phyloP scores from a whole-genome alignment of 768 basidiomycete genomes.

The Tricholomella constricta region DNA sequence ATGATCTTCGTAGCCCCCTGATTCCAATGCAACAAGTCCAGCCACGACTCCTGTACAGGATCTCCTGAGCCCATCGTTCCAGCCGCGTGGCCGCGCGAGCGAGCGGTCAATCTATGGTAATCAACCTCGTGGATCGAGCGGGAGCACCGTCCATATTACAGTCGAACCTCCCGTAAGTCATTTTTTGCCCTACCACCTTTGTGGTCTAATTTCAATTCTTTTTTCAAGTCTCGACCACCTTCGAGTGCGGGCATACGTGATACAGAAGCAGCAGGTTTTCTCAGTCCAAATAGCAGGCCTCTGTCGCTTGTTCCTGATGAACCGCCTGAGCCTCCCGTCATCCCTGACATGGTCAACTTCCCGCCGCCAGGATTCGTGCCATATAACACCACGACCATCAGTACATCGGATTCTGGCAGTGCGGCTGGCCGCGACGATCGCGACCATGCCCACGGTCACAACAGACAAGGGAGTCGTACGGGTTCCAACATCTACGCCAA shows the following conservation, averaged over 20 bases:
- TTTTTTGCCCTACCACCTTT: neutral
- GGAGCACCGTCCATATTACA: constrained; percentile 10
- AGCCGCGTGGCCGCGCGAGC: constrained; percentile 3
- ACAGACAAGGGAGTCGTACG: neutral
- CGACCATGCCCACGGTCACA: neutral
- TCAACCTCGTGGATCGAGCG: constrained; percentile 9
- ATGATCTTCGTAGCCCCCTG: constrained; percentile 19
- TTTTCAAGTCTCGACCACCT: neutral
- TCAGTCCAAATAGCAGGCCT: neutral
- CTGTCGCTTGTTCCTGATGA: neutral
- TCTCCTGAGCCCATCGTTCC: constrained; percentile 1
- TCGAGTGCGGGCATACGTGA: constrained; percentile 1
- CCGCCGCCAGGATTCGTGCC: constrained; percentile 4
- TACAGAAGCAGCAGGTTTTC: neutral
- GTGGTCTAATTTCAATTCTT: neutral
- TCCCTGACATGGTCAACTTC: neutral
- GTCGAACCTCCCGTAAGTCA: constrained; percentile 17
- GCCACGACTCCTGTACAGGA: neutral
- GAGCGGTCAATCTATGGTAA: constrained; percentile 1
- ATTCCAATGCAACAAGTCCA: neutral
- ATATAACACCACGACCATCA: neutral
- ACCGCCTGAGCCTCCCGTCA: neutral
- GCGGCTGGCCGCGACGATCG: neutral
- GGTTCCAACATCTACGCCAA: neutral
- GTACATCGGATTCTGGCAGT: neutral